phyloP scores from a whole-genome alignment of 2,329 filamentous ascomycete genomes.

The Trichophaea hybrida region DNA sequence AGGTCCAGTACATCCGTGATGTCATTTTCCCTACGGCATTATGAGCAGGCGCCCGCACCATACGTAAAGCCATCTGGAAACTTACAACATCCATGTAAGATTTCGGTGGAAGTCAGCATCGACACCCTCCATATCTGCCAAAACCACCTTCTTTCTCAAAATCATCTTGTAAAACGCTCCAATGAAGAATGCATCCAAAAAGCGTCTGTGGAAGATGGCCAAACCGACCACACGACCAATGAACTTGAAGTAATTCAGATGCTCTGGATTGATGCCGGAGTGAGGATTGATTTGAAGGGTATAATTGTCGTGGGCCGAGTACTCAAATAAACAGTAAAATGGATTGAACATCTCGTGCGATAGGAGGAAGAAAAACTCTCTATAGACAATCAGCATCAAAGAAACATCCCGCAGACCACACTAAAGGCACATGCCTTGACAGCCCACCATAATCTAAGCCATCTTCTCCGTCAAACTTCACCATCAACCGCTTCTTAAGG shows the following conservation, averaged over 20 bases:
- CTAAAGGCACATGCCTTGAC: conserved; percentile 45
- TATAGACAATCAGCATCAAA: conserved; percentile 27
- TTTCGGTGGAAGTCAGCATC: conserved; percentile 96
- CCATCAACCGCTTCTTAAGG: conserved; percentile 96
- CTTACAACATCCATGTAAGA: conserved; percentile 79
- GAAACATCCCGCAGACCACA: conserved; percentile 24
- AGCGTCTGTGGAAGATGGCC: conserved; percentile 94
- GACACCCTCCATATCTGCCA: conserved; percentile 97
- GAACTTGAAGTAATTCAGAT: conserved; percentile 99
- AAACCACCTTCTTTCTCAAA: conserved; percentile 73
- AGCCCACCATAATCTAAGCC: conserved; percentile 95
- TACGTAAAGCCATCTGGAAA: conserved; percentile 12
- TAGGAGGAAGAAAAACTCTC: conserved; percentile 98
- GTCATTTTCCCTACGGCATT: conserved; percentile 58
- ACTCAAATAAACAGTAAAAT: conserved; percentile 98
- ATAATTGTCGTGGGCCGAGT: conserved; percentile 99
- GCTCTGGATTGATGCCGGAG: conserved; percentile 96
- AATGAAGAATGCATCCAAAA: conserved; percentile 98
- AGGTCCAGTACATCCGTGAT: conserved; percentile 85
- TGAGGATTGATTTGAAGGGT: conserved; percentile 99
- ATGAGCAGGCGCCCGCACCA: background rate
- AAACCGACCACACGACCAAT: conserved; percentile 93
- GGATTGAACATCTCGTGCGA: conserved; percentile 99
- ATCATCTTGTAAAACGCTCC: conserved; percentile 99
- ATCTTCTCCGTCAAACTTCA: conserved; percentile 98